phyloP scores from a whole-genome alignment of 169 alveolate species.

The Amoebophrya sp. region DNA sequence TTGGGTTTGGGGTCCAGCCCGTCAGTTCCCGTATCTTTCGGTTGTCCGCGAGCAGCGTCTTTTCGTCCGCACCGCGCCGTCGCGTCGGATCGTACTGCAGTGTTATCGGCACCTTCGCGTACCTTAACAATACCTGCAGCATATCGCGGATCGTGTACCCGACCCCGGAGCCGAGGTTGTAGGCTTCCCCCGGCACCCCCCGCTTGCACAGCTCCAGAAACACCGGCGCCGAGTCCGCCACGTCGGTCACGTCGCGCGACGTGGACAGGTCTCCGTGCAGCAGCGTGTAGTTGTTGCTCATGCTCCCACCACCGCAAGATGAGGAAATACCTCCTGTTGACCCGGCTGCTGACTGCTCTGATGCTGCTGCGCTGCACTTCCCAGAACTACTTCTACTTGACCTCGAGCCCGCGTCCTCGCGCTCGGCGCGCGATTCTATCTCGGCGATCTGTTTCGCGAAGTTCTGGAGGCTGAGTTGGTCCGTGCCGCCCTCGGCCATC shows the following conservation, averaged over 20 bases:
- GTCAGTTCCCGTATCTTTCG: conserved; percentile 3
- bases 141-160: not conserved
- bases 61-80: not conserved
- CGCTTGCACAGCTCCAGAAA: not conserved
- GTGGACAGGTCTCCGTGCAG: conserved; percentile 9
- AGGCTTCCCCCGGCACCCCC: conserved; percentile 9
- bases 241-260: conserved; percentile 8
- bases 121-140: not conserved
- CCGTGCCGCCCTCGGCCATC: conserved; percentile 15
- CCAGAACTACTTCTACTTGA: too few relatives aligned
- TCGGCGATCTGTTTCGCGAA: conserved; percentile 12
- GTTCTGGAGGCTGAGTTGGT: conserved; percentile 8
- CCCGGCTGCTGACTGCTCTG: too few relatives aligned
- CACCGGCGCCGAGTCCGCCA: conserved; percentile 4
- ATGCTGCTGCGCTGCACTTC: too few relatives aligned
- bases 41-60: conserved; percentile 10
- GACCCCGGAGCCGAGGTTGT: not conserved
- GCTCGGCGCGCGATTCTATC: not conserved
- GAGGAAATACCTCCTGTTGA: too few relatives aligned
- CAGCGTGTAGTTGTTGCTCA: not conserved
- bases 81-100: not conserved
- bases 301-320: too few relatives aligned
- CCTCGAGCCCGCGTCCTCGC: not conserved
- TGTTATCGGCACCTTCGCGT: not conserved
- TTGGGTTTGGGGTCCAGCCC: conserved; percentile 6